Base-by-base conservation (phyloP, 495 filamentous ascomycete genomes). In the Penicilliopsis zonata region DNA sequence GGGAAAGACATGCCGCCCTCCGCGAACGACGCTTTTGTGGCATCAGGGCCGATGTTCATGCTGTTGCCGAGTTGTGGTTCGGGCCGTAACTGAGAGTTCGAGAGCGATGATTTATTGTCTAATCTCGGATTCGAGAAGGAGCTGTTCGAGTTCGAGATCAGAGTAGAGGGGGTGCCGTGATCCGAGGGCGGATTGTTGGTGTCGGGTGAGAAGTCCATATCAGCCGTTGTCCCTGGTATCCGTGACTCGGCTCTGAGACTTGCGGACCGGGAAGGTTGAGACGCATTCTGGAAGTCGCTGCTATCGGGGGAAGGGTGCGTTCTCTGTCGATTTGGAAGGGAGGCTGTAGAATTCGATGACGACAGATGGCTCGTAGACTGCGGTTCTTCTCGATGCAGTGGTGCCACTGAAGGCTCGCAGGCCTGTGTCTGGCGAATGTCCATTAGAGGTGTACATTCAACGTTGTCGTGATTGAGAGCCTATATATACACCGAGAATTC, bases 71-170 rank as follows among this genome's bases (percentile, higher is more conserved):
- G 27, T 5, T 14, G 20, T 14, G 29, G 13, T 20, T 34, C n/a
- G 28, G 31, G 10, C 23, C n/a, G 14, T 28, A 17, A 3, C 12
- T n/a, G 9, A 29, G 18, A 9, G 26, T 22, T 9, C 29, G n/a
- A 35, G 21, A 0, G 16, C 18, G 4, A 33, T 18, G n/a, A 27
- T 44, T 19, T 43, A 40, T 12, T 44, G 41, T 27, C 45, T 49
- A 18, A 40, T 45, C 4, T 33, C 41, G 12, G 42, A 43, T 1
- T 45, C 1, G 54, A 47, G 31, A 52, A 55, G 9, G 55, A 50
- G 0, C 48, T 49, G 25, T 57, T 57, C 7, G 55, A 54, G 5
- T 50, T 57, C 2, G 55, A 57, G 19, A 57, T 57, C 35, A 57
- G 16, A 3, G 55, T 59, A 9, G 53, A 50, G 8, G 55, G 52